Evolutionary conservation across 257 asterid genomes (phyloP).

Genomic region (Dorcoceras hygrometricum): DNA sequence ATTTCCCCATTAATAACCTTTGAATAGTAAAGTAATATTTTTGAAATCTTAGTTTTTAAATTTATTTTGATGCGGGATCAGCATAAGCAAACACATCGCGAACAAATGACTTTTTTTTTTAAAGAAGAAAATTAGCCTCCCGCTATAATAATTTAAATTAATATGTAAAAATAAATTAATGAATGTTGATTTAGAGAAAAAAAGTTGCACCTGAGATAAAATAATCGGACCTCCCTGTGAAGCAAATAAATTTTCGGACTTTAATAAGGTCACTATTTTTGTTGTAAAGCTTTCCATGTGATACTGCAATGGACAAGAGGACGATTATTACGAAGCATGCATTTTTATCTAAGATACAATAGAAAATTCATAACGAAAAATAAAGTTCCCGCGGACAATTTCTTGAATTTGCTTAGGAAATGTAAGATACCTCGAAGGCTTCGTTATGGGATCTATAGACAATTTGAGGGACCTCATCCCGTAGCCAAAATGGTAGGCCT

Average conservation of each 20-base stretch:
- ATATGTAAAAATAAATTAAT: neutral
- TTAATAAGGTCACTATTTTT: constrained; percentile 68
- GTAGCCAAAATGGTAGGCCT: constrained; percentile 93
- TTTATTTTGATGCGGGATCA: no score
- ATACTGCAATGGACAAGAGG: constrained; percentile 30
- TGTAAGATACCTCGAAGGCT: constrained; percentile 60
- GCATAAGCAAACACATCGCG: no score
- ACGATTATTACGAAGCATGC: neutral
- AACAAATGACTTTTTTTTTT: no score
- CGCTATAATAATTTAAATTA: no score
- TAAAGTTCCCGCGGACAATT: no score
- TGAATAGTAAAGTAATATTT: no score
- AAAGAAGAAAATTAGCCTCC: no score
- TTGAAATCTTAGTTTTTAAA: no score
- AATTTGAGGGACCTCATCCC: constrained; percentile 54
- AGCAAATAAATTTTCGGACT: constrained; percentile 69
- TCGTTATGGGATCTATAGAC: constrained; percentile 71
- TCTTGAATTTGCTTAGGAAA: neutral
- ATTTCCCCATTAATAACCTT: no score
- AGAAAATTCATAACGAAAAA: no score
- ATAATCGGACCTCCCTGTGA: constrained; percentile 94
- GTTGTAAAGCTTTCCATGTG: constrained; percentile 71
- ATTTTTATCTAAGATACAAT: neutral
- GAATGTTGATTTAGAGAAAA: neutral
- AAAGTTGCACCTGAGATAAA: constrained; percentile 60